Base-by-base conservation (phyloP, 1,139 yeast species). In the Blastobotrys persicus region DNA sequence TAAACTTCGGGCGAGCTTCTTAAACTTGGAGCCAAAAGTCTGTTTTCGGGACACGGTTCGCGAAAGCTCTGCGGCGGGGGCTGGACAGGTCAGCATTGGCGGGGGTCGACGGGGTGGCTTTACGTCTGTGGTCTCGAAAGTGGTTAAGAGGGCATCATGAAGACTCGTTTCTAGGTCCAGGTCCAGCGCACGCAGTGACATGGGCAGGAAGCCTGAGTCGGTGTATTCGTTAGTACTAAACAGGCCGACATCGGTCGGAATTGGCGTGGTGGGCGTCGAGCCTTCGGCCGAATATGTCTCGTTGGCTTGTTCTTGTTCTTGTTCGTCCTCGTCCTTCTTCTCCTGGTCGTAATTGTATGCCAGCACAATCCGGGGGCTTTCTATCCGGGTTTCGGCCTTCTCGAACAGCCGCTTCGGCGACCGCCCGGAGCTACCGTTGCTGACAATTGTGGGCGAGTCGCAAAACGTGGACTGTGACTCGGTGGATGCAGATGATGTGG, bases 121-220 rank as follows among this genome's bases (percentile, higher is more conserved):
- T 26, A 19, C n/a, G 28, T 31, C 17, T 3, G 31, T 12, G 23
- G 38, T 13, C 13, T 44, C 26, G 41, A 41, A 23, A 7, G 52
- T 45, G 17, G 44, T 40, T 11, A 49, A 48, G 2, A 47, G 40
- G 14, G 56, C 56, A 12, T 46, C 35, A 28, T 41, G 54, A 5
- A 53, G 39, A 17, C 40, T 52, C 40, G 31, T 38, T 40, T 53
- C 56, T 26, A 53, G 42, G 47, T 51, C 56, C 20, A 53, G 43
- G 46, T 53, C 50, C 44, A 53, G 34, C 9, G 55, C 56, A 42
- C 48, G 50, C 18, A 51, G 40, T 13, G 53, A 43, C 34, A 53
- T 39, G 13, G 56, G 56, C 45, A 51, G 45, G 34, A 51, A 53
- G 18, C 48, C 31, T 12, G n/a, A n/a, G n/a, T 45, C 47, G 11